Conservation (phyloP, 2,329 filamentous ascomycete species). For the Bipolaris zeicola region DNA sequence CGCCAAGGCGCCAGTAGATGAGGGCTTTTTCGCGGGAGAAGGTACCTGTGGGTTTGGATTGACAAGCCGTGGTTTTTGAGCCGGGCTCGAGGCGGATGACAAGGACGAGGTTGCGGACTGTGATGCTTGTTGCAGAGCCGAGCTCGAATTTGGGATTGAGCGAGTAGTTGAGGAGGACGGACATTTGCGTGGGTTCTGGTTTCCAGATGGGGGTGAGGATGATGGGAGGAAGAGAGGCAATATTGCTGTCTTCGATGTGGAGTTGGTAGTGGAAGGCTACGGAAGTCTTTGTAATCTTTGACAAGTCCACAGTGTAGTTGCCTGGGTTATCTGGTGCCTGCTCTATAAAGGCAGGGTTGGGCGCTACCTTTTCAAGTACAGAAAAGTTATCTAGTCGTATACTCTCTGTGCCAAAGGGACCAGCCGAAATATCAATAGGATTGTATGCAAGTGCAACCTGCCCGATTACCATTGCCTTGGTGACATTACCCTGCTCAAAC, state of each 20-base stretch:
- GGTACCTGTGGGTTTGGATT: slow-evolving; percentile 79
- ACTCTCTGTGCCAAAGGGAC: slow-evolving; percentile 59
- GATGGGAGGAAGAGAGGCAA: slow-evolving; percentile 70
- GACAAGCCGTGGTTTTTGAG: slow-evolving; percentile 67
- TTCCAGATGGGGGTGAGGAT: slow-evolving; percentile 80
- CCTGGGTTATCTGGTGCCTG: slow-evolving; percentile 72
- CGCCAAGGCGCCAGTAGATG: slow-evolving; percentile 80
- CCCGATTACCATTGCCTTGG: slow-evolving; percentile 76
- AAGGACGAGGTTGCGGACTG: slow-evolving; percentile 75
- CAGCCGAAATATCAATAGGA: slow-evolving; percentile 53
- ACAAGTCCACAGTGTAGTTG: slow-evolving; percentile 77
- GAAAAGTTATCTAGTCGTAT: slow-evolving; percentile 88
- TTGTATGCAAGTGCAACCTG: slow-evolving; percentile 91
- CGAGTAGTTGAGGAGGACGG: slow-evolving; percentile 81
- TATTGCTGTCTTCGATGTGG: slow-evolving; percentile 65
- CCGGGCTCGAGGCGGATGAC: slow-evolving; percentile 70
- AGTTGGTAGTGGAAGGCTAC: slow-evolving; percentile 94
- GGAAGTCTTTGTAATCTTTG: slow-evolving; percentile 71
- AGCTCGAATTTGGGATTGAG: slow-evolving; percentile 72
- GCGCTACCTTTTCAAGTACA: slow-evolving; percentile 87
- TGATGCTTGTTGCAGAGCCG: slow-evolving; percentile 54
- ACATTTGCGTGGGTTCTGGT: slow-evolving; percentile 81
- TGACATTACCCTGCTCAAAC: slow-evolving; percentile 76
- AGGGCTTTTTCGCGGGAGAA: slow-evolving; percentile 77
- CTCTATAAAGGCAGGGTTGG: slow-evolving; percentile 88